These are phyloP conservation scores for Lachancea waltii DNA, from an alignment of 805 yeast genomes.

Conservation along the genomic window DNA sequence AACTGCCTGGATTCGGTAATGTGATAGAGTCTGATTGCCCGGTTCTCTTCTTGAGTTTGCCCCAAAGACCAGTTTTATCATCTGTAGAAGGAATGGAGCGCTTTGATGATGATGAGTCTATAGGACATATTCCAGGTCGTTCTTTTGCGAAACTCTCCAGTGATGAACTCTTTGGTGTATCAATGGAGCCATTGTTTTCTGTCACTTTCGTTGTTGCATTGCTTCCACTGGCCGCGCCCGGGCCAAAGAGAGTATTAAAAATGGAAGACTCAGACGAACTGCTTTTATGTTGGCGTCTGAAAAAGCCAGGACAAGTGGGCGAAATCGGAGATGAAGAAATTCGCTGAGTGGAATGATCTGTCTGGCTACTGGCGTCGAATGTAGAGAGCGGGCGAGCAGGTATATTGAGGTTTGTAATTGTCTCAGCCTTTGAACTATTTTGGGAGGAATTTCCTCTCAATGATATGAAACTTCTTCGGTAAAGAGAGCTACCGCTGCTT, in stretches of 20 bases:
- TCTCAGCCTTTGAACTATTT: conserved; percentile 4
- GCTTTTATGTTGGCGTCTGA: conserved; percentile 59
- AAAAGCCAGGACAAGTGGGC: conserved; percentile 37
- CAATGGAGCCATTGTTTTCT: too few species aligned
- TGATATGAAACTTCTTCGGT: conserved; percentile 33
- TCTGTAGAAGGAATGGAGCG: conserved; percentile 15
- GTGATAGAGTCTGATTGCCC: conserved; percentile 2
- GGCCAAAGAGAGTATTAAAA: conserved; percentile 33
- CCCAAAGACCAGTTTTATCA: conserved; percentile 27
- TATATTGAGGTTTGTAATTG: conserved; percentile 23
- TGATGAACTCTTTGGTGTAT: conserved; percentile 9
- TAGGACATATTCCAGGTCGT: conserved; percentile 3
- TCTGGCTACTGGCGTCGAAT: conserved; percentile 13
- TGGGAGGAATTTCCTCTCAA: conserved; percentile 23
- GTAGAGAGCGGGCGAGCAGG: conserved; percentile 25
- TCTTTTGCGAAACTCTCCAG: conserved; percentile 15
- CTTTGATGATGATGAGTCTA: conserved; percentile 13
- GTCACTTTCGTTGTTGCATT: not conserved
- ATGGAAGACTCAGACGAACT: conserved; percentile 52
- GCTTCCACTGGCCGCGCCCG: conserved; percentile 1
- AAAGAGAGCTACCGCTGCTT: conserved; percentile 29
- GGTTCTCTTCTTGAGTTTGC: conserved; percentile 24
- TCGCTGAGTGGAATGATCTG: conserved; percentile 9
- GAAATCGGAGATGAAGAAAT: conserved; percentile 25
- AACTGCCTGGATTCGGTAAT: not conserved